Percentiles rank a stretch among this genome's conserved stretches.
Evolutionary conservation across 2,329 filamentous ascomycete genomes (phyloP).

Genomic region (Fusarium sp.): DNA sequence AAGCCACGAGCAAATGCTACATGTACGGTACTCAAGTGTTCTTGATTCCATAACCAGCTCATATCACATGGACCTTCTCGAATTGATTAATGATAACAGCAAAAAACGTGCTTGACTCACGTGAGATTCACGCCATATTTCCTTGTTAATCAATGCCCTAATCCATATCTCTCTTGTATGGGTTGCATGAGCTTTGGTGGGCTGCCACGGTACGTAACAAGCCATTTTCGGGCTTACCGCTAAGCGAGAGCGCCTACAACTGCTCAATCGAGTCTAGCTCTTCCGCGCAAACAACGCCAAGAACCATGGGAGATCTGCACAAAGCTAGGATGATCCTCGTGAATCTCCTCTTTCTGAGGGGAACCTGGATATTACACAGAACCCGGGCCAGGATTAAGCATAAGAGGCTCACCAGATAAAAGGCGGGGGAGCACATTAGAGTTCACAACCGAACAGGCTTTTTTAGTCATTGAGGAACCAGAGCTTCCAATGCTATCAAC

Average conservation of each 20-base stretch:
- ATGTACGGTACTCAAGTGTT: accelerated
- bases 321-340: neutral
- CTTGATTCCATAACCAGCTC: no score
- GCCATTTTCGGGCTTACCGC: neutral
- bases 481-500: neutral
- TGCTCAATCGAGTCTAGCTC: neutral
- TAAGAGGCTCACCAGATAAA: neutral
- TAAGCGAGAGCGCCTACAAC: neutral
- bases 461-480: neutral
- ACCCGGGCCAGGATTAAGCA: neutral
- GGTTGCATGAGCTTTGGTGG: neutral
- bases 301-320: neutral
- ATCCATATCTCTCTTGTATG: neutral
- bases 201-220: neutral
- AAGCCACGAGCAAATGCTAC: accelerated
- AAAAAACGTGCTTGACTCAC: neutral
- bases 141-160: neutral
- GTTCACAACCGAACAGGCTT: accelerated
- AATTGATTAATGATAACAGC: accelerated
- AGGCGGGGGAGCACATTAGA: neutral
- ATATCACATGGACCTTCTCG: neutral
- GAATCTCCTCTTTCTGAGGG: neutral
- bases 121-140: neutral
- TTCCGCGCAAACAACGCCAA: neutral
- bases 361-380: neutral